Conservation (phyloP, 352 stramenopile species). For the Phytophthora sansomeana region DNA sequence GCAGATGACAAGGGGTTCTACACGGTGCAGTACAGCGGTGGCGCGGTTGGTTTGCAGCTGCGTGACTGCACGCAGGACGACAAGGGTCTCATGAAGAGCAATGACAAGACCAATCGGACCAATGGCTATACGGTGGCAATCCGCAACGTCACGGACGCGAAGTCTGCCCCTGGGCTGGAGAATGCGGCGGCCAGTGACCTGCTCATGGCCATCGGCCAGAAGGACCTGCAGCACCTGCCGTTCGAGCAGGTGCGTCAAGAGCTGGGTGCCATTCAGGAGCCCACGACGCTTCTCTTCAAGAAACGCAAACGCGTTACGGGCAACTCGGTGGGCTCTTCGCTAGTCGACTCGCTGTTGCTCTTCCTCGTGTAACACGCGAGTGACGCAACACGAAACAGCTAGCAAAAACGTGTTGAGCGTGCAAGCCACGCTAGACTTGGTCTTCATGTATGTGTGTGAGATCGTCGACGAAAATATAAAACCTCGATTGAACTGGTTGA, state of each 20-base stretch:
- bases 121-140: conserved; percentile 76
- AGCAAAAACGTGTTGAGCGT: conserved; percentile 1
- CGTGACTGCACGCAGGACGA: conserved; percentile 58
- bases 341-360: conserved; percentile 72
- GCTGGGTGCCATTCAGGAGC: conserved; percentile 48
- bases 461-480: conserved; percentile 30
- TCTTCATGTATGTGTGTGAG: conserved; percentile 18
- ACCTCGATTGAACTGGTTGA: conserved; percentile 16
- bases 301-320: conserved; percentile 47
- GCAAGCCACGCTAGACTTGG: conserved; percentile 17
- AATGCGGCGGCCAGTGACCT: conserved; percentile 60
- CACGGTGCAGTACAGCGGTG: conserved; percentile 70
- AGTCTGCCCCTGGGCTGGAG: conserved; percentile 59
- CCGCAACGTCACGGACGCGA: conserved; percentile 59
- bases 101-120: conserved; percentile 62
- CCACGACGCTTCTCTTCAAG: conserved; percentile 76
- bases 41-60: conserved; percentile 52
- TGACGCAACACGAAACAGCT: conserved; percentile 14
- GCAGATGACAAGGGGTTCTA: conserved; percentile 65
- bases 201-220: conserved; percentile 75
- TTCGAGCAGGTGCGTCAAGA: conserved; percentile 69
- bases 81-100: conserved; percentile 48
- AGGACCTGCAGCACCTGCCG: conserved; percentile 67
- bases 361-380: conserved; percentile 60
- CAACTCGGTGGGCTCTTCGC: conserved; percentile 45